phyloP scores from a whole-genome alignment of 2,329 filamentous ascomycete genomes.

The Seiridium unicorne region DNA sequence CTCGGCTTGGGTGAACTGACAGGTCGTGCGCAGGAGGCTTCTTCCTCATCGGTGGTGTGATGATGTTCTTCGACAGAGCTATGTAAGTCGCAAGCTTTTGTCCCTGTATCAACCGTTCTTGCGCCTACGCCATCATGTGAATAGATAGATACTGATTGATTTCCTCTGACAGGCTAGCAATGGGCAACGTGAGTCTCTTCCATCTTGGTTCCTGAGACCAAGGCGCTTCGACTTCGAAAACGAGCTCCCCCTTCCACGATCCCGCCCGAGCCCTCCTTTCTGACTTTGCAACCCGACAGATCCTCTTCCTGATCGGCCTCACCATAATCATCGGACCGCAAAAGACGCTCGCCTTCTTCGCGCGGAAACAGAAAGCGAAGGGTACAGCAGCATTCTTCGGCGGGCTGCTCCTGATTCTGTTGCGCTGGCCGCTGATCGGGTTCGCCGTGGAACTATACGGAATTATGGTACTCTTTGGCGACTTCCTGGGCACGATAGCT shows the following conservation, averaged over 20 bases:
- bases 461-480: constrained; percentile 89
- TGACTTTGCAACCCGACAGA: constrained; percentile 48
- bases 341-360: constrained; percentile 94
- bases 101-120: not conserved
- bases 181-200: constrained; percentile 76
- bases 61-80: constrained; percentile 97
- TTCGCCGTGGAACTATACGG: constrained; percentile 92
- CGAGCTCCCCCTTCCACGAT: not conserved
- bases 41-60: constrained; percentile 90
- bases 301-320: constrained; percentile 95
- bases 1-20: constrained; percentile 14
- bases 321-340: constrained; percentile 91
- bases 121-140: not conserved
- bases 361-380: constrained; percentile 86
- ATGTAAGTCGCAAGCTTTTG: constrained; percentile 59
- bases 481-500: constrained; percentile 91
- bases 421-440: constrained; percentile 88
- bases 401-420: constrained; percentile 80
- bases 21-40: constrained; percentile 66
- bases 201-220: constrained; percentile 2
- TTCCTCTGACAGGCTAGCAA: constrained; percentile 71
- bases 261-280: constrained; percentile 5
- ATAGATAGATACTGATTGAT: constrained; percentile 12
- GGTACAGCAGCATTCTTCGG: constrained; percentile 85
- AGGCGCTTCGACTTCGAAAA: not conserved